Evolutionary conservation across 2,329 filamentous ascomycete species (phyloP).

Genomic region (Cladosporium phlei): DNA sequence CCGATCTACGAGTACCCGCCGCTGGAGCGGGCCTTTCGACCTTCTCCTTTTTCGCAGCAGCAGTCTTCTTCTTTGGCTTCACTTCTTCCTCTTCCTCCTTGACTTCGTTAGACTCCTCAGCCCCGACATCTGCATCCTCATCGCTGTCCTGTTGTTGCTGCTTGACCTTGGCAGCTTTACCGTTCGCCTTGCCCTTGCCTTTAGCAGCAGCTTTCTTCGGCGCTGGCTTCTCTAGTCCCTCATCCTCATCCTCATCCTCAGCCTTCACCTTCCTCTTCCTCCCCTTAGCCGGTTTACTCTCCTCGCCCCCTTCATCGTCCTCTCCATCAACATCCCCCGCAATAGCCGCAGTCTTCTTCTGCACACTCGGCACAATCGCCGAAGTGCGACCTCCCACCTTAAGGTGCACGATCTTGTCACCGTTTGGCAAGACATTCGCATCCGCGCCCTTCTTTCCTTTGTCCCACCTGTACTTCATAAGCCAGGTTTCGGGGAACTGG

Average conservation of each 20-base stretch:
- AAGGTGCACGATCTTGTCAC: conserved; percentile 77
- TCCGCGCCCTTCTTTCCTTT: conserved; percentile 69
- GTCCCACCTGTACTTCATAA: conserved; percentile 58
- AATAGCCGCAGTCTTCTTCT: conserved; percentile 71
- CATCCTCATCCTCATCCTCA: conserved; percentile 31
- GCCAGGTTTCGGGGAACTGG: conserved; percentile 78
- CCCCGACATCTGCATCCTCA: conserved; percentile 12
- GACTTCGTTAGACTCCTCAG: too few species aligned
- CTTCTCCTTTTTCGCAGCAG: conserved; percentile 20
- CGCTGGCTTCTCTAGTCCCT: conserved; percentile 16
- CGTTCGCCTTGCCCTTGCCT: not conserved
- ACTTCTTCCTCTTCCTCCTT: conserved; percentile 15
- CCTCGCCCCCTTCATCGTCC: conserved; percentile 18
- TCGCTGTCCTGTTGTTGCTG: not conserved
- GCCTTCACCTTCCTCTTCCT: conserved; percentile 32
- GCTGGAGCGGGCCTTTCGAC: conserved; percentile 31
- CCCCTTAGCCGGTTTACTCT: conserved; percentile 27
- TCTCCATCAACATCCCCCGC: conserved; percentile 43
- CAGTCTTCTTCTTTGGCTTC: conserved; percentile 14
- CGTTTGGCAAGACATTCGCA: conserved; percentile 66
- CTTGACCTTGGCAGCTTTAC: conserved; percentile 8
- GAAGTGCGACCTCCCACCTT: conserved; percentile 90
- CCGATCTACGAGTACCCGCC: conserved; percentile 41
- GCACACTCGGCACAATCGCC: conserved; percentile 76
- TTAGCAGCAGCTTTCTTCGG: conserved; percentile 9